Conservation (phyloP, 1,139 yeast species). For the Sugiyamaella sp. region DNA sequence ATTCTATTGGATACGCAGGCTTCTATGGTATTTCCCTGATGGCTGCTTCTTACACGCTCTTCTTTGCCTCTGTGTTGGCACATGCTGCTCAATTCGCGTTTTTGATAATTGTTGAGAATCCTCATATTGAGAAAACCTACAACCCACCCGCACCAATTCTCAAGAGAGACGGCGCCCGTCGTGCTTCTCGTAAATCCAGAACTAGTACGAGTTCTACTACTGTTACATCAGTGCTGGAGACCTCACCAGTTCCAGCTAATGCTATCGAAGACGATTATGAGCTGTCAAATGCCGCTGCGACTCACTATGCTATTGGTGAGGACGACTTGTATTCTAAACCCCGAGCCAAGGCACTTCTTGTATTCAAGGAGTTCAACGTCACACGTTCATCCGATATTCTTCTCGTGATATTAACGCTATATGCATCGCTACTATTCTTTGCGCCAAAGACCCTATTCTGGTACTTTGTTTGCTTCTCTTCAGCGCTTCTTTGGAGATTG, state of each 20-base stretch:
- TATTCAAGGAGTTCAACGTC: conserved; percentile 62
- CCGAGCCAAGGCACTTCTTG: conserved; percentile 54
- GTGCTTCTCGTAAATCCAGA: conserved; percentile 17
- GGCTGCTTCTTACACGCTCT: conserved; percentile 72
- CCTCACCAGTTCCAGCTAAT: conserved; percentile 1
- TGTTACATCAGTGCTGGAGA: neutral
- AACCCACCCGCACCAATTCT: conserved; percentile 41
- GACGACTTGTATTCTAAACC: conserved; percentile 23
- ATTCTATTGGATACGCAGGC: conserved; percentile 86
- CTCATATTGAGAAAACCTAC: conserved; percentile 85
- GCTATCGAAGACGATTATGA: conserved; percentile 8
- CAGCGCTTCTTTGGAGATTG: conserved; percentile 56
- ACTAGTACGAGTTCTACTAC: neutral
- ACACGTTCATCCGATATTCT: conserved; percentile 68
- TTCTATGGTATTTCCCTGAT: conserved; percentile 84
- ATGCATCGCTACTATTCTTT: conserved; percentile 53
- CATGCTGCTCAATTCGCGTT: conserved; percentile 81
- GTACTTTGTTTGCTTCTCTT: conserved; percentile 47
- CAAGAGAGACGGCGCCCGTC: conserved; percentile 20
- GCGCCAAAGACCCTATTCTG: conserved; percentile 43
- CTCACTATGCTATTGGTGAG: conserved; percentile 5
- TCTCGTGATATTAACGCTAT: conserved; percentile 52
- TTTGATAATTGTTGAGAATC: conserved; percentile 77
- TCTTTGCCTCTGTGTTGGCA: conserved; percentile 72
- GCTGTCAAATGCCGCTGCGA: neutral